Percentiles rank a stretch among this genome's conserved stretches.
Evolutionary conservation across 768 basidiomycete species (phyloP).

Genomic region (Suillus sp.): DNA sequence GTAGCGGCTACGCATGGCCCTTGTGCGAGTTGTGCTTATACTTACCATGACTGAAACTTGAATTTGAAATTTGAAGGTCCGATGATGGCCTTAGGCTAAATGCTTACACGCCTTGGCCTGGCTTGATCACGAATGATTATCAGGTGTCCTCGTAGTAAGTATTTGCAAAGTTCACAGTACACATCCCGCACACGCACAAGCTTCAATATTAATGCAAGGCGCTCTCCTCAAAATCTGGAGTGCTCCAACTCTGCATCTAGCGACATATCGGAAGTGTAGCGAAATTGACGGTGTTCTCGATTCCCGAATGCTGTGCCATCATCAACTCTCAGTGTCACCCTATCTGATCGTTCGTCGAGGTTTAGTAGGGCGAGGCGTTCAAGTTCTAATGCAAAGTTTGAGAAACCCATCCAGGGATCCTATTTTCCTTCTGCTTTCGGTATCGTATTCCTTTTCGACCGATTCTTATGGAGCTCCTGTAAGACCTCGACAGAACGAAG

Average conservation of each 20-base stretch:
- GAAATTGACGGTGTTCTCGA: background rate
- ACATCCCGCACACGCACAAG: background rate
- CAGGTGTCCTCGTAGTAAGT: no score
- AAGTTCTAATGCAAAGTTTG: conserved; percentile 18
- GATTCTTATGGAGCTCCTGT: conserved; percentile 13
- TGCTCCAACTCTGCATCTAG: no score
- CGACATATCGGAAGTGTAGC: background rate
- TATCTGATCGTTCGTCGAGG: background rate
- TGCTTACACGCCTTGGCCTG: no score
- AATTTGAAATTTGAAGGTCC: no score
- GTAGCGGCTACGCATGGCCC: no score
- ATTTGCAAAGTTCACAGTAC: background rate
- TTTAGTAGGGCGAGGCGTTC: no score
- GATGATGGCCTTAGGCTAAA: no score
- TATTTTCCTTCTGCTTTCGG: conserved; percentile 21
- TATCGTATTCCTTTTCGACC: conserved; percentile 18
- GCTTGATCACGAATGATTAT: no score
- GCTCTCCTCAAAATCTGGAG: background rate
- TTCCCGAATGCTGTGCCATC: no score
- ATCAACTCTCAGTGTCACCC: background rate
- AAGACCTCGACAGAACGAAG: background rate
- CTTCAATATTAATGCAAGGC: no score
- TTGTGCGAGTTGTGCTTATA: no score
- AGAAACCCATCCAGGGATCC: conserved; percentile 19
- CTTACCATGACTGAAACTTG: no score